Conservation (phyloP, 768 basidiomycete genomes). For the Amanita brunnescens region DNA sequence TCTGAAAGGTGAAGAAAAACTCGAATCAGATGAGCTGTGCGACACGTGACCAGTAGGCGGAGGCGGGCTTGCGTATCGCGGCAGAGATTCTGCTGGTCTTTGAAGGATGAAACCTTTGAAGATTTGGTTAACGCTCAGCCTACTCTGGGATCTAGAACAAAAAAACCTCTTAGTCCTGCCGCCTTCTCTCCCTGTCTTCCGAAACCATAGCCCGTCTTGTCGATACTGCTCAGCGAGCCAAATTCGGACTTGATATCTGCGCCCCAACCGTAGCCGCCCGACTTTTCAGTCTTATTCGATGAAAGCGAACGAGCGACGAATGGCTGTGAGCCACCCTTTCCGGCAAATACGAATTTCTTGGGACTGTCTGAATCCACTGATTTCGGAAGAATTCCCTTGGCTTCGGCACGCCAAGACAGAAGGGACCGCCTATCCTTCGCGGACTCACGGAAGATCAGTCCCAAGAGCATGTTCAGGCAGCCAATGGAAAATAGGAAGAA, state of each 20-base stretch:
- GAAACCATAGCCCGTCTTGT: slow-evolving; percentile 58
- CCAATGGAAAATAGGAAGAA: slow-evolving; percentile 82
- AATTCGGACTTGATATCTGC: slow-evolving; percentile 10
- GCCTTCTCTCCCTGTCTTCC: slow-evolving; percentile 76
- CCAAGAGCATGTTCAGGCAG: slow-evolving; percentile 74
- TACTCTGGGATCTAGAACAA: background rate
- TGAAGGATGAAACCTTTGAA: slow-evolving; percentile 48
- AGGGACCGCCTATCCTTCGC: slow-evolving; percentile 62
- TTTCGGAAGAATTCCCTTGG: slow-evolving; percentile 45
- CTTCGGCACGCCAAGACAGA: slow-evolving; percentile 53
- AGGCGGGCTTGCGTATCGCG: slow-evolving; percentile 38
- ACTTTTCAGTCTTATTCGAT: slow-evolving; percentile 3
- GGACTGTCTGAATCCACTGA: background rate
- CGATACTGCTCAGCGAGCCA: slow-evolving; percentile 22
- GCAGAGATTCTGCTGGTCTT: slow-evolving; percentile 48
- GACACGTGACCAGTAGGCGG: slow-evolving; percentile 16
- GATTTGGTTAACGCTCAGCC: background rate
- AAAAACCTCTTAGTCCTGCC: slow-evolving; percentile 55
- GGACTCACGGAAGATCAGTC: slow-evolving; percentile 67
- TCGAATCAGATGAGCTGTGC: slow-evolving; percentile 15
- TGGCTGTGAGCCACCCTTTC: slow-evolving; percentile 1
- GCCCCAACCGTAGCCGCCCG: slow-evolving; percentile 3
- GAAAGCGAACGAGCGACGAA: slow-evolving; percentile 4
- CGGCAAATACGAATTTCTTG: slow-evolving; percentile 6
- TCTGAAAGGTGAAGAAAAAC: slow-evolving; percentile 28